Conservation (phyloP, 805 yeast species). For the Candida tallmaniae region DNA sequence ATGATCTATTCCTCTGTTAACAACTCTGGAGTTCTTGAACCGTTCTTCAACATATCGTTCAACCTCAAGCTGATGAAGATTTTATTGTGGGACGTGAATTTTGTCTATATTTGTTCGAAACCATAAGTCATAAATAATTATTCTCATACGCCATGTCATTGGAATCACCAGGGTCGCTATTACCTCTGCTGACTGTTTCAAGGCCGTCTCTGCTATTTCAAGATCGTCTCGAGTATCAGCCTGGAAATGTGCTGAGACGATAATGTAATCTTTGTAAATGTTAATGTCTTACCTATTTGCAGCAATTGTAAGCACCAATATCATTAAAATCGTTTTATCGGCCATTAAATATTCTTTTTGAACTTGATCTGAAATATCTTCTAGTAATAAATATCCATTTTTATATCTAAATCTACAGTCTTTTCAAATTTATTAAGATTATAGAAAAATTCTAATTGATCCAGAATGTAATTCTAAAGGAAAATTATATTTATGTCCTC, state of each 20-base stretch:
- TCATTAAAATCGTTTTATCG: constrained; percentile 43
- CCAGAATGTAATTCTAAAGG: too few relatives aligned
- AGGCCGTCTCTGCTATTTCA: too few relatives aligned
- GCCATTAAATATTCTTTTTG: constrained; percentile 69
- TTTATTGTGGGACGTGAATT: constrained; percentile 51
- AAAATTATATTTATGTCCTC: too few relatives aligned
- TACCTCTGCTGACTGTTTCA: too few relatives aligned
- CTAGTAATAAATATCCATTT: too few relatives aligned
- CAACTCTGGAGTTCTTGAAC: constrained; percentile 34
- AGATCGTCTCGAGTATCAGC: constrained; percentile 35
- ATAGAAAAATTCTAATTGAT: too few relatives aligned
- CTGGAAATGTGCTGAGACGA: constrained; percentile 82
- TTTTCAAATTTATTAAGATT: too few relatives aligned
- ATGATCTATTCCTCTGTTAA: constrained; percentile 71
- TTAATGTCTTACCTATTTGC: constrained; percentile 44
- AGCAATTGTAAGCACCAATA: constrained; percentile 60
- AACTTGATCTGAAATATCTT: too few relatives aligned
- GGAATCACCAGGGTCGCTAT: constrained; percentile 1
- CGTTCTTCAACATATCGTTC: constrained; percentile 40
- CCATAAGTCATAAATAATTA: constrained; percentile 73
- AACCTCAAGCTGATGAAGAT: constrained; percentile 41
- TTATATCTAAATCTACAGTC: too few relatives aligned
- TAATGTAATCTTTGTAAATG: constrained; percentile 60
- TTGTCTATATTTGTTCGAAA: constrained; percentile 59
- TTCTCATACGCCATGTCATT: constrained; percentile 25